Evolutionary conservation across 345 rosid species (phyloP).

Genomic region (Sisymbrium altissimum): DNA sequence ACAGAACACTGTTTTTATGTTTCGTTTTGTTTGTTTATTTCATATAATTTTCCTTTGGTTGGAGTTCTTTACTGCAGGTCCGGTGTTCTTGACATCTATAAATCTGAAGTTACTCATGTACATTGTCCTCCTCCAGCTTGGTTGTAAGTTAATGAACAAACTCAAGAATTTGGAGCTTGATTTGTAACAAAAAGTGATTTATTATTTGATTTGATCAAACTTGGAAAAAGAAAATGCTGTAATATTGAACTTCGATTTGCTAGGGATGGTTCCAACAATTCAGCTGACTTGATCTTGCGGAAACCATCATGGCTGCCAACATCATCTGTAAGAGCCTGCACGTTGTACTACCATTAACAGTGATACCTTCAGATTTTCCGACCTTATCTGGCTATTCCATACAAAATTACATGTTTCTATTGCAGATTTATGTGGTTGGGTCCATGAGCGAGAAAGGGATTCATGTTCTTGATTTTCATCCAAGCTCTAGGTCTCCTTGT

Average conservation of each 20-base stretch:
- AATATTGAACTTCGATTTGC: constrained; percentile 24
- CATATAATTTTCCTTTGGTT: not conserved
- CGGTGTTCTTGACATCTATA: constrained; percentile 71
- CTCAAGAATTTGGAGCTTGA: not conserved
- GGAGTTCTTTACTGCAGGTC: constrained; percentile 56
- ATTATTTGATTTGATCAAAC: not conserved
- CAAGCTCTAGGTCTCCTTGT: constrained; percentile 71
- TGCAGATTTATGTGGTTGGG: constrained; percentile 80
- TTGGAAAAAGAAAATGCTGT: not conserved
- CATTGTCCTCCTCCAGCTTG: constrained; percentile 99
- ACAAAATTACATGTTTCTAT: not conserved
- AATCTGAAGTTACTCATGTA: constrained; percentile 66
- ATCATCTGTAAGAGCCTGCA: constrained; percentile 65
- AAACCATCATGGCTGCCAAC: constrained; percentile 86
- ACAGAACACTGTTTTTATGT: not conserved
- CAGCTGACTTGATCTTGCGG: constrained; percentile 49
- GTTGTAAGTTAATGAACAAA: constrained; percentile 66
- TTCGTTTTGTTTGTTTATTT: not conserved
- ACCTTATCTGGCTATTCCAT: not conserved
- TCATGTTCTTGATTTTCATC: constrained; percentile 88
- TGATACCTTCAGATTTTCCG: not conserved
- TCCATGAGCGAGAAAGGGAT: constrained; percentile 71
- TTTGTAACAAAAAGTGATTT: not conserved
- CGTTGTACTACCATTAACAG: not conserved
- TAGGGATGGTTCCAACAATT: constrained; percentile 50